Conservation (phyloP, 169 alveolate species). For the Babesia caballi region DNA sequence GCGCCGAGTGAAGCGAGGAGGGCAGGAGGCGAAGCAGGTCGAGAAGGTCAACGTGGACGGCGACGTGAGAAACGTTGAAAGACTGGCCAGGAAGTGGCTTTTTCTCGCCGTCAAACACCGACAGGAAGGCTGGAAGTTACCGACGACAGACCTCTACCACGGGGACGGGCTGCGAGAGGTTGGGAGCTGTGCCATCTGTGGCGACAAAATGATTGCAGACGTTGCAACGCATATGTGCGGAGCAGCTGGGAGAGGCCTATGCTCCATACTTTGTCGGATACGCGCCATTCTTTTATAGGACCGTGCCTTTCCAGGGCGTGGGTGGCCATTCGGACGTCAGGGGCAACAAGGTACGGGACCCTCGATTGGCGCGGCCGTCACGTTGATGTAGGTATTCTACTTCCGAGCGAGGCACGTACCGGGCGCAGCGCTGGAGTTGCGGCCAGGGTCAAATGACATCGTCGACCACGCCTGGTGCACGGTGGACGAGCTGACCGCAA, state of each 20-base stretch:
- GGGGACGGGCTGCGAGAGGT: constrained; percentile 61
- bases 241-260: constrained; percentile 62
- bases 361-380: not conserved
- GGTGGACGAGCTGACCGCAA: constrained; percentile 58
- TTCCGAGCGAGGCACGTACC: constrained; percentile 71
- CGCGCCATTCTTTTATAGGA: constrained; percentile 61
- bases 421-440: constrained; percentile 21
- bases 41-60: constrained; percentile 26
- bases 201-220: constrained; percentile 14
- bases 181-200: not conserved
- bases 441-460: constrained; percentile 31
- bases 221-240: constrained; percentile 63
- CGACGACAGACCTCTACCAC: constrained; percentile 68
- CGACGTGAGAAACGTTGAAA: constrained; percentile 54
- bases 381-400: constrained; percentile 61
- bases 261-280: constrained; percentile 73
- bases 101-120: constrained; percentile 67
- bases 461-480: constrained; percentile 75
- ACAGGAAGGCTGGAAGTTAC: constrained; percentile 67
- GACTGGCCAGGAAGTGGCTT: constrained; percentile 66
- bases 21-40: constrained; percentile 14
- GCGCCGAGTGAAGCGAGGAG: not conserved
- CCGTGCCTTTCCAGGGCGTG: not conserved
- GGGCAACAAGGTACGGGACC: constrained; percentile 21
- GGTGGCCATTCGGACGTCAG: not conserved